phyloP scores from a whole-genome alignment of 2,329 filamentous ascomycete genomes.

The Thermothelomyces thermophilus region DNA sequence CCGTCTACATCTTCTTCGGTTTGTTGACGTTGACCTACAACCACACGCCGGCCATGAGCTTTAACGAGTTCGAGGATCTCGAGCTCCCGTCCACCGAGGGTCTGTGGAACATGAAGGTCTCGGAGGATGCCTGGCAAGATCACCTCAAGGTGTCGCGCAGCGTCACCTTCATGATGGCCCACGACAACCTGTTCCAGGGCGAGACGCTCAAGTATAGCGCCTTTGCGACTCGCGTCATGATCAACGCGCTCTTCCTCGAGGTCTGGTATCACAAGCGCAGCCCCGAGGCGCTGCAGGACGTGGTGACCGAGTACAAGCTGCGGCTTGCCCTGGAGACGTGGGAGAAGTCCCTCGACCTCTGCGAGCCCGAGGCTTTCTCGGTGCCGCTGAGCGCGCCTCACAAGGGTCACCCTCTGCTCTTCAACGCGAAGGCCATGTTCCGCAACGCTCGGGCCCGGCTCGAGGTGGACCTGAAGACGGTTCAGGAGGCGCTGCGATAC shows the following conservation, averaged over 20 bases:
- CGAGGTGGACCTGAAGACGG: constrained; percentile 89
- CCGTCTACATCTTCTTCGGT: constrained; percentile 98
- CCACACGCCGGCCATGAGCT: constrained; percentile 94
- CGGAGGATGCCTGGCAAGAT: constrained; percentile 82
- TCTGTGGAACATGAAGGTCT: constrained; percentile 79
- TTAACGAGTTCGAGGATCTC: constrained; percentile 94
- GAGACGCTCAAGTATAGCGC: constrained; percentile 88
- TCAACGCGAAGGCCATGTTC: constrained; percentile 97
- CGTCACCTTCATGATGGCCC: constrained; percentile 86
- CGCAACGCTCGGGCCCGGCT: constrained; percentile 87
- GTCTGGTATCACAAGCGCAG: constrained; percentile 99
- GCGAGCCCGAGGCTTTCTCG: constrained; percentile 81
- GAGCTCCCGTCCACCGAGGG: constrained; percentile 90
- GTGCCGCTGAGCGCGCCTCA: constrained; percentile 90
- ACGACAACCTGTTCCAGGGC: constrained; percentile 92
- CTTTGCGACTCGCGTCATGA: constrained; percentile 95
- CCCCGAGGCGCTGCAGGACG: constrained; percentile 93
- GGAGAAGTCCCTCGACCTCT: constrained; percentile 92
- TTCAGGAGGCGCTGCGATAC: constrained; percentile 93
- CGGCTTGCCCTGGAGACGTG: constrained; percentile 94
- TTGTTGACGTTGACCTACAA: constrained; percentile 93
- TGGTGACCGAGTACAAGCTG: constrained; percentile 97
- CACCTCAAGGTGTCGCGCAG: constrained; percentile 63
- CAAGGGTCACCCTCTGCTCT: constrained; percentile 91
- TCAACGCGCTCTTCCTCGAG: constrained; percentile 95